These are phyloP conservation scores for Populus nigra DNA, from an alignment of 345 rosid species.

Conservation along the genomic window DNA sequence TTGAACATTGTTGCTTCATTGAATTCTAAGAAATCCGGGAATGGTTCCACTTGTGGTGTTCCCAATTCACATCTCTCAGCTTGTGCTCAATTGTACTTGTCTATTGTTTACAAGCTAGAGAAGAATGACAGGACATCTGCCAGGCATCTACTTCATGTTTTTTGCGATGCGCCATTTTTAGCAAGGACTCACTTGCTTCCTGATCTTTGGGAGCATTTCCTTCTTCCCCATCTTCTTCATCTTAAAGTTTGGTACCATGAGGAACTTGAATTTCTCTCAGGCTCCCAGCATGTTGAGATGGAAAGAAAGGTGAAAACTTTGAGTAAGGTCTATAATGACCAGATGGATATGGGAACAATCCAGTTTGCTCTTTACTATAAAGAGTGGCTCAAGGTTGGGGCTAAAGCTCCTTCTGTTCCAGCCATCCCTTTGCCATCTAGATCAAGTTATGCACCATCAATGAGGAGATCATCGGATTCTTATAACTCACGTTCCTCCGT, in stretches of 20 bases:
- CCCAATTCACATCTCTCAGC: constrained; percentile 58
- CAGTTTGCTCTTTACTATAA: constrained; percentile 53
- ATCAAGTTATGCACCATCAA: constrained; percentile 28
- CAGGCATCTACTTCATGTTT: constrained; percentile 54
- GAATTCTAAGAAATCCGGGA: constrained; percentile 36
- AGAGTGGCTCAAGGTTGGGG: constrained; percentile 57
- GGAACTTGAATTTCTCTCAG: constrained; percentile 42
- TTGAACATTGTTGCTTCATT: constrained; percentile 44
- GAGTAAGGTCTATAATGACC: constrained; percentile 40
- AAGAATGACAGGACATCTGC: constrained; percentile 50
- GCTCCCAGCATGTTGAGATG: constrained; percentile 18
- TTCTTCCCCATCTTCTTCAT: constrained; percentile 70
- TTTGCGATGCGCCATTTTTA: constrained; percentile 49
- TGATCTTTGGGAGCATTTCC: constrained; percentile 67
- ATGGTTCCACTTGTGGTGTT: constrained; percentile 41
- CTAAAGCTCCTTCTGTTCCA: constrained; percentile 45
- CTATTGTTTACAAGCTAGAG: constrained; percentile 56
- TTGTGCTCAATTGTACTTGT: constrained; percentile 54
- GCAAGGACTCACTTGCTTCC: constrained; percentile 60
- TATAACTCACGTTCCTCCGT: constrained; percentile 30
- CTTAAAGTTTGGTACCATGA: constrained; percentile 57
- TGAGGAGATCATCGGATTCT: constrained; percentile 55
- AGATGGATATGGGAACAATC: constrained; percentile 49
- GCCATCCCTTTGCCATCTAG: constrained; percentile 47
- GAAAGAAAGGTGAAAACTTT: constrained; percentile 37